Percentiles rank a stretch among this genome's conserved stretches.
These are phyloP conservation scores for Penicillium polonicum DNA, from an alignment of 2,329 filamentous ascomycete species.

Conservation along the genomic window DNA sequence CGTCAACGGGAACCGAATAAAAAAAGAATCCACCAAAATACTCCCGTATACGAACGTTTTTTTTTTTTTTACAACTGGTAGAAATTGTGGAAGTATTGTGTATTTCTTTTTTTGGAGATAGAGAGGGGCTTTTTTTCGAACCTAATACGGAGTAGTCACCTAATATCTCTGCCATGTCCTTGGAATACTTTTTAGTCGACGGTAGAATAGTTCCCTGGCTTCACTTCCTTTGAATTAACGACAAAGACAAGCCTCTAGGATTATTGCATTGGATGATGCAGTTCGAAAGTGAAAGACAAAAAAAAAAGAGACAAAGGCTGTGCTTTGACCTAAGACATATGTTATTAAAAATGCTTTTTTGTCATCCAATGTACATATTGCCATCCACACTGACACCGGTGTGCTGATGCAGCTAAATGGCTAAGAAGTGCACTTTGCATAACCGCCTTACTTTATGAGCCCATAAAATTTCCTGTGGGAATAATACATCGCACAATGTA, in stretches of 20 bases:
- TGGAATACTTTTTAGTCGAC: neutral
- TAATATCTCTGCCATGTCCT: neutral
- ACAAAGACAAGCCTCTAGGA: neutral
- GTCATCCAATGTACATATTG: neutral
- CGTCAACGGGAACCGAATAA: neutral
- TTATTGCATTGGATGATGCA: constrained; percentile 1
- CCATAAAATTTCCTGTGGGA: neutral
- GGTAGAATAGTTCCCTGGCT: neutral
- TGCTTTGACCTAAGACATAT: constrained; percentile 1
- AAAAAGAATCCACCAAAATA: neutral
- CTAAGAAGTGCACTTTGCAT: neutral
- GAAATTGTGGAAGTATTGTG: neutral
- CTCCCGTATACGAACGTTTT: no score
- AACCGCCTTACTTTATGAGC: neutral
- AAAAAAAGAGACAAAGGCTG: neutral
- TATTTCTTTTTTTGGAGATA: neutral
- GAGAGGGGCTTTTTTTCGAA: no score
- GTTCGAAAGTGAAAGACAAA: neutral
- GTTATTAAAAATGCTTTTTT: neutral
- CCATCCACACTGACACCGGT: neutral
- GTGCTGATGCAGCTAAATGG: neutral
- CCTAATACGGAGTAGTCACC: no score
- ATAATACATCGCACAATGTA: neutral
- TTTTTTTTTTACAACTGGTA: neutral
- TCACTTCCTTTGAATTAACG: neutral